Evolutionary conservation across 805 yeast species (phyloP).

Genomic region (Millerozyma miso): DNA sequence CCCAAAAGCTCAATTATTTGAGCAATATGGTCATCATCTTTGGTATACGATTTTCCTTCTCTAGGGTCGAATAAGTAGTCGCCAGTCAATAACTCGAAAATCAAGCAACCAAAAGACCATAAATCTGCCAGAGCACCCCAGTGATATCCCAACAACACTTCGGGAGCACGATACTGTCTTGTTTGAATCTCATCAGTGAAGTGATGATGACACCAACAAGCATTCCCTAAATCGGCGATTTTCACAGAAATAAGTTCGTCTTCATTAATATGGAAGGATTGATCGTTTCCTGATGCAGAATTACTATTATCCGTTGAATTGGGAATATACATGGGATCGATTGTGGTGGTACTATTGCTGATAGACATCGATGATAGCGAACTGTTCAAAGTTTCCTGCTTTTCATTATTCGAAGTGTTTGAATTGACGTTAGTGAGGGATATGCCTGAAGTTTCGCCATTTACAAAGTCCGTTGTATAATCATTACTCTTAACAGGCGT

Average conservation of each 20-base stretch:
- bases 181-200: conserved; percentile 69
- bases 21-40: conserved; percentile 95
- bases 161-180: conserved; percentile 64
- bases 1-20: conserved; percentile 87
- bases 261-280: conserved; percentile 24
- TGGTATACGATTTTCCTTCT: conserved; percentile 67
- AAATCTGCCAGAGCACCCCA: conserved; percentile 97
- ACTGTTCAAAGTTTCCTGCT: conserved; percentile 28
- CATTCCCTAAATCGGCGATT: conserved; percentile 68
- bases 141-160: conserved; percentile 60
- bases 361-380: conserved; percentile 43
- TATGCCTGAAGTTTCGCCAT: conserved; percentile 10
- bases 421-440: conserved; percentile 11
- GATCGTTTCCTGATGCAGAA: conserved; percentile 8
- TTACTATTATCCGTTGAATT: conserved; percentile 6
- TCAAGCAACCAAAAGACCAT: conserved; percentile 93
- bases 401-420: conserved; percentile 9
- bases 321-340: conserved; percentile 17
- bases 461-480: conserved; percentile 1
- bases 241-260: conserved; percentile 61
- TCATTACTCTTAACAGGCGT: conserved; percentile 28
- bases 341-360: conserved; percentile 15
- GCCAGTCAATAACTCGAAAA: conserved; percentile 89
- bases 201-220: conserved; percentile 60
- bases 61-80: conserved; percentile 92